phyloP scores from a whole-genome alignment of 2,329 filamentous ascomycete species.

The Calonectria fujianensis region DNA sequence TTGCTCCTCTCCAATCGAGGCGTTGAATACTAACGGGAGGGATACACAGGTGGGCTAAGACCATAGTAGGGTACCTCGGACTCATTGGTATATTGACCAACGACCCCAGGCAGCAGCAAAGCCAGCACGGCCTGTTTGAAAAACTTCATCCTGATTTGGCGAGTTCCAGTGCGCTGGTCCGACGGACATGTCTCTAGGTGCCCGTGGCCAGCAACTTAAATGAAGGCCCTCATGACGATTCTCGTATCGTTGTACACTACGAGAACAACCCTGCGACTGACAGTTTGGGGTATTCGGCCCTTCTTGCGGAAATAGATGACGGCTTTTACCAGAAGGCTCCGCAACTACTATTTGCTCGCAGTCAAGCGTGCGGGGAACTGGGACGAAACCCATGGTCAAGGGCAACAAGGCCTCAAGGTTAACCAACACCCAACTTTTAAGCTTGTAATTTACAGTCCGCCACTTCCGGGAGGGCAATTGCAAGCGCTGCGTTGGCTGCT shows the following conservation, averaged over 20 bases:
- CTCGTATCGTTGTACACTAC: background rate
- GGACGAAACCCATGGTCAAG: constrained; percentile 22
- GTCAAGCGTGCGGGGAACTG: constrained; percentile 17
- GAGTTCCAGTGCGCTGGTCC: background rate
- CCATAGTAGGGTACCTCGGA: constrained; percentile 22
- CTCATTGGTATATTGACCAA: constrained; percentile 24
- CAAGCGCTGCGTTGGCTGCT: constrained; percentile 2
- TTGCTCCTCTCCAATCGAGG: background rate
- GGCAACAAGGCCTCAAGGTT: constrained; percentile 5
- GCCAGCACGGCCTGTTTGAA: constrained; percentile 2
- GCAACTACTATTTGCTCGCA: constrained; percentile 8
- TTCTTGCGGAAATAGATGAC: background rate
- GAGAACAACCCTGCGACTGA: background rate
- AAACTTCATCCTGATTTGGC: constrained; percentile 12
- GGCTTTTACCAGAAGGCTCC: constrained; percentile 7
- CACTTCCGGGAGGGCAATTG: constrained; percentile 12
- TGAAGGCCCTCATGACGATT: background rate
- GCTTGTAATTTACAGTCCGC: constrained; percentile 22
- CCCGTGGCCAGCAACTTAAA: background rate
- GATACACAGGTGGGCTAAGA: constrained; percentile 7
- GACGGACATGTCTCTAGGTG: background rate
- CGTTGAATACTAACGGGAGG: background rate
- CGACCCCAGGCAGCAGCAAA: background rate
- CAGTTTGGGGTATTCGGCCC: constrained; percentile 25
- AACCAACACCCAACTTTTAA: constrained; percentile 25